Base-by-base conservation (phyloP, 2,329 filamentous ascomycete genomes). In the Cyphellophora europaea region DNA sequence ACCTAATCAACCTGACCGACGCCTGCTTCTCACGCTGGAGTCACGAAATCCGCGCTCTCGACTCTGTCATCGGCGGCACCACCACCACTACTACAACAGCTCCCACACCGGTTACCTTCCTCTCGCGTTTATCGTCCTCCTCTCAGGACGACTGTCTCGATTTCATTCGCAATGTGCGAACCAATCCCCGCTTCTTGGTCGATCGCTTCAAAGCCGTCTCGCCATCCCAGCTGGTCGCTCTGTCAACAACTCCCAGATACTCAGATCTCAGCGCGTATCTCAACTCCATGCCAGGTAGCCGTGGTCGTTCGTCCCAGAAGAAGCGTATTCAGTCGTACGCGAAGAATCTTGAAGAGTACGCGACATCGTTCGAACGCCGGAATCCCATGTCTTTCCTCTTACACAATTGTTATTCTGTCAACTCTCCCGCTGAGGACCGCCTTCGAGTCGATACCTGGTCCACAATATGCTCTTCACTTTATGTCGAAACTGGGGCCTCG, bases 361-460 rank as follows among this genome's bases (percentile, higher is more conserved):
- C 91, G 43, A 67, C 93, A 50, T 88, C 84, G 33, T 93, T 95
- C 55, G 86, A 94, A 60, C 74, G 88, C 50, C 83, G 88, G 53
- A 85, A 93, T 56, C 81, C 87, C 6, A 67, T 95, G 32, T 87
- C 85, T 42, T 79, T 82, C 38, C 71, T 95, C 45, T 75, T 94
- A 42, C 83, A 91, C 62, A 89, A 86, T 48, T 82, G 85, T 55
- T 94, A 93, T 68, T 84, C 85, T 58, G 83, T 82, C 17, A 81
- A 82, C 32, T 80, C 88, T 58, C 86, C 83, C 48, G 73, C 77
- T 27, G 88, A 94, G 61, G 82, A 91, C 56, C 72, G 75, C 44
- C 72, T 83, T 51, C 74, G 86, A 48, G 81, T 85, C 29, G 79
- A 89, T 45, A 77, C 88, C 25, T 96, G 89, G 91, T 85, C 91